Base-by-base conservation (phyloP, 2,329 filamentous ascomycete genomes). In the Clathrospora elynae region DNA sequence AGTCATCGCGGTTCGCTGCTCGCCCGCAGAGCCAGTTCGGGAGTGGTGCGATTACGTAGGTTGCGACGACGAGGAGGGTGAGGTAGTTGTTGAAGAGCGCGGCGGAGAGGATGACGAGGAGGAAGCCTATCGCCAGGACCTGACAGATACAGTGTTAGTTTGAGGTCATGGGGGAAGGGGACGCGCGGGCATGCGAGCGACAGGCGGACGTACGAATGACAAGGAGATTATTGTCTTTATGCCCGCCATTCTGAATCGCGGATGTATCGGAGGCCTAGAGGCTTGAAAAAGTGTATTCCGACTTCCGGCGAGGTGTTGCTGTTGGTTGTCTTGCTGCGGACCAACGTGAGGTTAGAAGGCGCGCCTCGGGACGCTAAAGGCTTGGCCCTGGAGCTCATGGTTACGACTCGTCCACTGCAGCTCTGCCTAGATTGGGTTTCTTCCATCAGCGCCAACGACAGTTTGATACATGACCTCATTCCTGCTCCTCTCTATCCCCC, bases 191-290 rank as follows among this genome's bases (percentile, higher is more conserved):
- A 56, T 51, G 51, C 49, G 56, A 45, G 51, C 49, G 56, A 45
- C 49, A 17, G 49, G 55, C 48, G 52, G 55, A 61, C 83, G 42
- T 82, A 88, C 93, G 76, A 99, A 99, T 70, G 93, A 97, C 61
- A 99, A 88, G 55, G 89, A 90, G 73, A 99, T 99, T 75, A 99
- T 99, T 59, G 93, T 99, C 78, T 96, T 97, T 67, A 99, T 85
- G 71, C 93, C 93, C 62, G 93, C 90, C 78, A 88, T 82, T 76
- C 76, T 57, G 51, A 11, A 38, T 11, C n/a, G n/a, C n/a, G n/a
- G n/a, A n/a, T n/a, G n/a, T n/a, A n/a, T n/a, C n/a, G n/a, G n/a
- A n/a, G n/a, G n/a, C n/a, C n/a, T n/a, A n/a, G n/a, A n/a, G n/a
- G n/a, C n/a, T n/a, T n/a, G n/a, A n/a, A n/a, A n/a, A n/a, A n/a